A percentile compares a stretch with the other conserved stretches of the same genome.
These are phyloP conservation scores for Ananas comosus DNA, from an alignment of 176 grass and related monocot species.

Conservation along the genomic window DNA sequence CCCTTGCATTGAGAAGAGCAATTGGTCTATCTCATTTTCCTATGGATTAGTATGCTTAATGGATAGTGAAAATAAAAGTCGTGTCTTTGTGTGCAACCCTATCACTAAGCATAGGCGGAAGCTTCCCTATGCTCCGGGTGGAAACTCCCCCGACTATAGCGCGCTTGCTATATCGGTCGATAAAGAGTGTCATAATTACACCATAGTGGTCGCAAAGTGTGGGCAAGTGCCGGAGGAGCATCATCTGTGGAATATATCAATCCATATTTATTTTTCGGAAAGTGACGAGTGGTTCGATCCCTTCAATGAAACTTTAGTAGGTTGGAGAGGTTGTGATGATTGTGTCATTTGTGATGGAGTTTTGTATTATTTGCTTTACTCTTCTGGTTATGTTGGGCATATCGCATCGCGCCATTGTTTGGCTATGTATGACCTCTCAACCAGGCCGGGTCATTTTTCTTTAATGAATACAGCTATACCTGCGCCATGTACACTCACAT, in stretches of 20 bases:
- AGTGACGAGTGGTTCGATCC: slow-evolving; percentile 40
- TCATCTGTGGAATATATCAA: slow-evolving; percentile 63
- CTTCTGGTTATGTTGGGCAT: slow-evolving; percentile 44
- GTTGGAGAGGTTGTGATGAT: slow-evolving; percentile 61
- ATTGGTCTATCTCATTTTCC: slow-evolving; percentile 69
- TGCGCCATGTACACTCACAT: slow-evolving; percentile 64
- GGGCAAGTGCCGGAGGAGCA: slow-evolving; percentile 47
- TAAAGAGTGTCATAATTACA: slow-evolving; percentile 47
- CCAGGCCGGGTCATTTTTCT: slow-evolving; percentile 25
- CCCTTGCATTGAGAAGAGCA: slow-evolving; percentile 83
- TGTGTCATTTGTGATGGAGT: slow-evolving; percentile 83
- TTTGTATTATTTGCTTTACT: slow-evolving; percentile 71
- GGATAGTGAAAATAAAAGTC: slow-evolving; percentile 62
- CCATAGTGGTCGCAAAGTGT: slow-evolving; percentile 56
- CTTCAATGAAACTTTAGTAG: slow-evolving; percentile 44
- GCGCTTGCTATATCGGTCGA: slow-evolving; percentile 53
- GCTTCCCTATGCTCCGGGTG: slow-evolving; percentile 42
- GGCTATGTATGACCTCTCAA: slow-evolving; percentile 58
- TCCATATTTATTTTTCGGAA: slow-evolving; percentile 55
- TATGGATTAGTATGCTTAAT: slow-evolving; percentile 68
- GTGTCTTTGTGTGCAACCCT: slow-evolving; percentile 69
- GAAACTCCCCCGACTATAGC: slow-evolving; percentile 56
- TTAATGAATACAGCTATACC: slow-evolving; percentile 57
- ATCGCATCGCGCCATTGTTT: slow-evolving; percentile 52
- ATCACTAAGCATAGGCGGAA: slow-evolving; percentile 61